Evolutionary conservation across 768 basidiomycete species (phyloP).

Genomic region (Calocybe cyanea): DNA sequence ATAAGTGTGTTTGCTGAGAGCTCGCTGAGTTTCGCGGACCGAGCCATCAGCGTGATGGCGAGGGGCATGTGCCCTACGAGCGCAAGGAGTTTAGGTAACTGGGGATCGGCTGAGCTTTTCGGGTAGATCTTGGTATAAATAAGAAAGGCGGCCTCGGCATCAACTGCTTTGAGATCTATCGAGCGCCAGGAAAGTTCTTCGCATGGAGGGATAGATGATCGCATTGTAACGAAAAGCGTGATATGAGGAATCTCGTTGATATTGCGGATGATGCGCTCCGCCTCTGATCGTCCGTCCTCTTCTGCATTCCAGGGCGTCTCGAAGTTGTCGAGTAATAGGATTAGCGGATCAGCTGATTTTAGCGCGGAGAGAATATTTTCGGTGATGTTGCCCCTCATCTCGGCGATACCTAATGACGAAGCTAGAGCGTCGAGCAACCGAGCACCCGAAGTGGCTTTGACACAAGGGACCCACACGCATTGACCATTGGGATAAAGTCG

Average conservation of each 20-base stretch:
- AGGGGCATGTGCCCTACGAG: constrained; percentile 26
- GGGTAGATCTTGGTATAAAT: constrained; percentile 19
- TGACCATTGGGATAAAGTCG: constrained; percentile 13
- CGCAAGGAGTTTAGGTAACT: constrained; percentile 19
- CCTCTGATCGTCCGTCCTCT: not conserved
- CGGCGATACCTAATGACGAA: constrained; percentile 15
- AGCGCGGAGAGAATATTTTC: constrained; percentile 15
- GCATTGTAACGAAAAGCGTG: not conserved
- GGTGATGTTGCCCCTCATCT: constrained; percentile 11
- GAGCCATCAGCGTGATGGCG: constrained; percentile 31
- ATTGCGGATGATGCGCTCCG: not conserved
- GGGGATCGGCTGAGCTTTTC: constrained; percentile 14
- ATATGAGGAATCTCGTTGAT: not conserved
- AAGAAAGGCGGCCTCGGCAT: constrained; percentile 16
- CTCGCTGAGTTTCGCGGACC: constrained; percentile 3
- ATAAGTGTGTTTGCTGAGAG: constrained; percentile 1
- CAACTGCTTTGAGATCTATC: constrained; percentile 12
- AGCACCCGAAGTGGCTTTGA: constrained; percentile 20
- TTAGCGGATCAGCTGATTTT: constrained; percentile 5
- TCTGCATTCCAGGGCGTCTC: constrained; percentile 29
- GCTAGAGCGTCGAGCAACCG: constrained; percentile 20
- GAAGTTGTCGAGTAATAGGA: constrained; percentile 30
- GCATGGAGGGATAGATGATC: constrained; percentile 20
- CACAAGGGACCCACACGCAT: no score
- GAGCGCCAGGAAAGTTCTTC: constrained; percentile 21